phyloP scores from a whole-genome alignment of 1,139 yeast genomes.

The Eremothecium coryli region DNA sequence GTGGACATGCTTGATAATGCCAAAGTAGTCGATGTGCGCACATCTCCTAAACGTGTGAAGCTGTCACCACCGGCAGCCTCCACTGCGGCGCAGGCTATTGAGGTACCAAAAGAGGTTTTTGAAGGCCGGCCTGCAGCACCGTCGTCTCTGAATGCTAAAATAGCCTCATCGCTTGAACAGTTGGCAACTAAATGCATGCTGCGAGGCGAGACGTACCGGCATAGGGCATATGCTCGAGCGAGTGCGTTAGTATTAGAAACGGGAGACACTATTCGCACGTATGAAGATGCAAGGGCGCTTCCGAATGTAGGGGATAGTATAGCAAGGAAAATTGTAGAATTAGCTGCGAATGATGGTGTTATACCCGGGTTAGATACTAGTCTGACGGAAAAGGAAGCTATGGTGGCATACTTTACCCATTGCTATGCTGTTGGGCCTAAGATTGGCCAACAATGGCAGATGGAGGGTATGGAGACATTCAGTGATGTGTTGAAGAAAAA shows the following conservation, averaged over 20 bases:
- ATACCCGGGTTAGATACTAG: slow-evolving; percentile 33
- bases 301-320: slow-evolving; percentile 41
- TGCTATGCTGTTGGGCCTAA: slow-evolving; percentile 48
- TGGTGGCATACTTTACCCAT: slow-evolving; percentile 34
- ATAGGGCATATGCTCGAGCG: slow-evolving; percentile 42
- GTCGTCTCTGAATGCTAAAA: slow-evolving; percentile 29
- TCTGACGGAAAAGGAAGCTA: slow-evolving; percentile 21
- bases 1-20: neutral
- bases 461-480: slow-evolving; percentile 35
- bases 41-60: neutral
- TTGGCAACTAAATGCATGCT: slow-evolving; percentile 35
- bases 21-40: neutral
- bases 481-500: slow-evolving; percentile 33
- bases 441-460: slow-evolving; percentile 39
- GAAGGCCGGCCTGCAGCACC: neutral
- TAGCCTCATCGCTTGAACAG: slow-evolving; percentile 33
- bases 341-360: slow-evolving; percentile 36
- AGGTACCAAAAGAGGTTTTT: neutral
- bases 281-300: slow-evolving; percentile 35
- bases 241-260: slow-evolving; percentile 31
- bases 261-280: slow-evolving; percentile 32
- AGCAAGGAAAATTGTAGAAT: slow-evolving; percentile 40
- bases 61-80: slow-evolving; percentile 3
- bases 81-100: too few species aligned
- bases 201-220: slow-evolving; percentile 37